Base-by-base conservation (phyloP, 1,139 yeast species). In the Yarrowia galli region DNA sequence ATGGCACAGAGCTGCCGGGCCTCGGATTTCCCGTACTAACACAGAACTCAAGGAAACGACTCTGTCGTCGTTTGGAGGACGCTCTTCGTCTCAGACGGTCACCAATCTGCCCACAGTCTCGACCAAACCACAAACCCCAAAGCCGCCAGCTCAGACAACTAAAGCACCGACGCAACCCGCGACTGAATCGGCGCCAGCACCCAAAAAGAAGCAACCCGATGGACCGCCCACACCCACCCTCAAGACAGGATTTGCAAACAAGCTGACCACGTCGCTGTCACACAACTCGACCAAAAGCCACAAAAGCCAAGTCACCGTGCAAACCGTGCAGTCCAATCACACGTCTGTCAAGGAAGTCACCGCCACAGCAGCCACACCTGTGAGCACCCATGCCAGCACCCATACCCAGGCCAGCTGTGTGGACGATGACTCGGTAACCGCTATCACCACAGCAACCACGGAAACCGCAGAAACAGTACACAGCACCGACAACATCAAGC, bases 31-130 rank as follows among this genome's bases (percentile, higher is more conserved):
- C n/a, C 10, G 15, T 40, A 40, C 64, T 58, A 58, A 58, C 51
- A 13, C 49, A 58, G 64, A 58, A 58, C 51, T 58, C 49, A 58
- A 58, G 40, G 64, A 58, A 18, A 58, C 64, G n/a, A 58, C 64
- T 2, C 49, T 58, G 23, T 58, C 64, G 9, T 58, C 64, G 28
- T 58, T 58, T 32, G 64, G 64, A 43, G 64, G 64, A 3, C 64
- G 64, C 16, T 58, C 64, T 7, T 58, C 64, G 28, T 58, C 64
- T 7, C 64, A 58, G 36, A 43, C 64, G 3, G 64, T 58, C 20
- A 58, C 51, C 5, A 32, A 58, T 42, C 51, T 43, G 12, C 64
- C 64, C 9, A 25, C 64, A 7, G 64, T 58, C 2, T 58, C 64
- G 1, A 58, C 64, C 2, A 58, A 58, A 9, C 64, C 64, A 3